Evolutionary conservation across 2,329 filamentous ascomycete genomes (phyloP), one percentile per base, ranked within the genome.

Genomic region (Venturia asperata): DNA sequence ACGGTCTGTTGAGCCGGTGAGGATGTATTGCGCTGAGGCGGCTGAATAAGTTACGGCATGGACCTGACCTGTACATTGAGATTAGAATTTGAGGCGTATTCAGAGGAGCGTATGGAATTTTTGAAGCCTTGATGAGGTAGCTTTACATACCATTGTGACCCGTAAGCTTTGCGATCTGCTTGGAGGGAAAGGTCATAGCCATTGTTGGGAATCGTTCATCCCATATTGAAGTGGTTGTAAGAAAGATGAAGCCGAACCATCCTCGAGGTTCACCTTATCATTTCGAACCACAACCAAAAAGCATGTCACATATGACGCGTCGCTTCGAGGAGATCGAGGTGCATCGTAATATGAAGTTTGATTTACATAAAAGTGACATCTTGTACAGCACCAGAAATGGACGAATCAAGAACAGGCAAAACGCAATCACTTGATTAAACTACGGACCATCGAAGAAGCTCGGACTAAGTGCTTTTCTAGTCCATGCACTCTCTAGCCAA

Each of bases 1-100:
- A 68, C 92, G 90, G 81, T 97, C 93, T 63, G 90, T 85, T 42
- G 88, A 91, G 72, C 93, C 92, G 43, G 91, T 92, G 66, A 97
- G 84, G 73, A 97, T 73, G 70, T 82, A 83, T 71, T 81, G 76
- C 37, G 78, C 77, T n/a, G 72, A 68, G 64, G 78, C 79, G 61
- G 79, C 75, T 65, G 77, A 80, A 75, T 81, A 83, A 61, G 78
- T 77, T 66, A 83, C 72, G 67, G 79, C 78, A 71, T 83, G 79
- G 62, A 83, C 78, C 66, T 77, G 76, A 67, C 78, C 76, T 69
- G 68, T 67, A 39, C 69, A 66, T 64, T 1, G 10, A 49, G 10
- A 19, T 42, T n/a, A 47, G 41, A 41, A 39, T 49, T 37, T 11
- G 52, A 58, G 52, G 27, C 52, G 27, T 15, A 58, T n/a, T 11